Conservation (phyloP, 2,329 filamentous ascomycete species). For the Alternaria arborescens region DNA sequence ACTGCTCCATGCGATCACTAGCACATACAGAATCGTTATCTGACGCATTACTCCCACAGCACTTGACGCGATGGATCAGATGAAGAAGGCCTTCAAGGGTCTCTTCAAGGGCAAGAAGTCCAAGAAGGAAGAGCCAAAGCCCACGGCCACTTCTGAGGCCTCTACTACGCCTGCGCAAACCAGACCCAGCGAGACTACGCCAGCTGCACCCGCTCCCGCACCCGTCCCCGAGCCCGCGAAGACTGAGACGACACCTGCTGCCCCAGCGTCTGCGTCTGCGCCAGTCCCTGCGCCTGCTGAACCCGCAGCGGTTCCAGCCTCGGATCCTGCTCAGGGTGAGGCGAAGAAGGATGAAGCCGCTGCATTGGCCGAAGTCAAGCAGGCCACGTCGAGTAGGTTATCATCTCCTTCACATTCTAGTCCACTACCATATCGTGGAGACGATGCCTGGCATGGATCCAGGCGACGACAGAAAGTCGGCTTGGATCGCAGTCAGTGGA, state of each 20-base stretch:
- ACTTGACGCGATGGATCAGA: slow-evolving; percentile 46
- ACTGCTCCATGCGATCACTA: background rate
- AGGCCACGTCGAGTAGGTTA: slow-evolving; percentile 48
- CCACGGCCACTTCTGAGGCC: slow-evolving; percentile 37
- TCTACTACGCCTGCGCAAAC: slow-evolving; percentile 30
- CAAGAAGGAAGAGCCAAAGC: slow-evolving; percentile 40
- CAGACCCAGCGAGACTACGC: slow-evolving; percentile 48
- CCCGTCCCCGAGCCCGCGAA: slow-evolving; percentile 28
- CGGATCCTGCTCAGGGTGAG: slow-evolving; percentile 27
- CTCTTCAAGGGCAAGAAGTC: slow-evolving; percentile 48
- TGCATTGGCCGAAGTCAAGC: slow-evolving; percentile 43
- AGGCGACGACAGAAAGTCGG: slow-evolving; percentile 33
- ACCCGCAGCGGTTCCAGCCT: slow-evolving; percentile 31
- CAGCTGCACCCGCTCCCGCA: slow-evolving; percentile 42
- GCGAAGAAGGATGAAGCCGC: slow-evolving; percentile 40
- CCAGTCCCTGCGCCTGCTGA: slow-evolving; percentile 19
- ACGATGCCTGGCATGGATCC: slow-evolving; percentile 27
- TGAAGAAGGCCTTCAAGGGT: slow-evolving; percentile 52
- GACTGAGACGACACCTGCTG: slow-evolving; percentile 19
- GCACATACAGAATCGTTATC: slow-evolving; percentile 1
- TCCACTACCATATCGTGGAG: slow-evolving; percentile 13
- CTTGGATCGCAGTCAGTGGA: slow-evolving; percentile 26
- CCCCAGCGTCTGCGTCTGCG: slow-evolving; percentile 14
- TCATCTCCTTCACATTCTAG: slow-evolving; percentile 21
- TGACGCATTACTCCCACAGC: slow-evolving; percentile 34